Evolutionary conservation across 2,329 filamentous ascomycete species (phyloP), one percentile per base, ranked within the genome.

Genomic region (Aspergillus nomiae): DNA sequence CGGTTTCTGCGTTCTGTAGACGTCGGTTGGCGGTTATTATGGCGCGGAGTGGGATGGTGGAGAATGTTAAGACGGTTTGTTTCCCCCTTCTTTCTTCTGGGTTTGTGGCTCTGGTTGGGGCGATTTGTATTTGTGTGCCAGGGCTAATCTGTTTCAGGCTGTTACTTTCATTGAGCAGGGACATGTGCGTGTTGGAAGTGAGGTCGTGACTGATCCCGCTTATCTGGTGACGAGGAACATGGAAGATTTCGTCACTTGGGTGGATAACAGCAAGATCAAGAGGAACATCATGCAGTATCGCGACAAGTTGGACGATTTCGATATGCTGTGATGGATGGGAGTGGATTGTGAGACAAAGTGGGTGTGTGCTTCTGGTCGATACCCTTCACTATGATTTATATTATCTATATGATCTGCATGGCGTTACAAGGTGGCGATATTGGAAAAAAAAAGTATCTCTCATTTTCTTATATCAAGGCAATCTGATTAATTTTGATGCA

Each of bases 161-260:
- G 74, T 79, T 9, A 93, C 92, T 71, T 90, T 97, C 78, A 91
- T 98, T 63, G 94, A 98, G 82, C 92, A 97, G 75, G 94, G 94
- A 8, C 94, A 97, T 76, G 93, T 98, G 4, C 85, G 94, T 55
- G 92, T 97, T 1, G 94, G 94, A 14, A 94, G 92, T 0, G 92
- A 97, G 74, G 91, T 94, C 1, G 86, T 97, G 30, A 96, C 92
- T 2, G 94, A 98, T 76, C 89, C 93, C 32, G 94, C 93, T 0
- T 97, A 93, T 73, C 79, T 97, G 59, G 92, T 98, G 9, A 95
- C 92, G 43, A 85, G 94, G 68, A 91, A 88, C 65, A 92, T 96
- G 86, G 94, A 98, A 80, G 94, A 98, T 80, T 97, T 96, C 76
- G 91, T 98, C 21, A 97, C 94, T 0, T 98, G 94, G 94, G 90